These are phyloP conservation scores for Xerocomus nothofagi DNA, from an alignment of 1,284 basidiomycete species.

Conservation along the genomic window DNA sequence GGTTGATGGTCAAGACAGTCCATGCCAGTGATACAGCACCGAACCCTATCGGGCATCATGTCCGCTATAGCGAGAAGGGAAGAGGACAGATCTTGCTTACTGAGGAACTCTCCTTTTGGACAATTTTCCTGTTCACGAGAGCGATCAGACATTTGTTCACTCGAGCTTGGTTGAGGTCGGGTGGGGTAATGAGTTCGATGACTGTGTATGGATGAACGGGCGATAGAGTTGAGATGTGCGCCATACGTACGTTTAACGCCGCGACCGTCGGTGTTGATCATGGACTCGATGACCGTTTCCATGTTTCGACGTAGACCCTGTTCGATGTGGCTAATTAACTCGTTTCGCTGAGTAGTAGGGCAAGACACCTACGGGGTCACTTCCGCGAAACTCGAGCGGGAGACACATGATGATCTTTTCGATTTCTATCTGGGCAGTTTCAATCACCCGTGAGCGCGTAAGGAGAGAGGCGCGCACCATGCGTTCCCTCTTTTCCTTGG, in stretches of 20 bases:
- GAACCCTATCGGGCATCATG: slow-evolving; percentile 22
- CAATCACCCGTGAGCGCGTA: not conserved
- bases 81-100: slow-evolving; percentile 36
- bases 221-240: not conserved
- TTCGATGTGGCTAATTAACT: not conserved
- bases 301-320: slow-evolving; percentile 74
- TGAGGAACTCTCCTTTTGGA: slow-evolving; percentile 71
- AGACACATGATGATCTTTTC: slow-evolving; percentile 77
- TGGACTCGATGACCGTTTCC: slow-evolving; percentile 71
- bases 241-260: slow-evolving; percentile 55
- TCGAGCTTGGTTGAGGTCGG: slow-evolving; percentile 83
- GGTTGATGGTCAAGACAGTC: slow-evolving; percentile 22
- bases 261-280: slow-evolving; percentile 56
- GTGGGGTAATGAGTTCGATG: slow-evolving; percentile 73
- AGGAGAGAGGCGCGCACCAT: slow-evolving; percentile 44
- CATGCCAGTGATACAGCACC: slow-evolving; percentile 34
- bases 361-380: slow-evolving; percentile 64
- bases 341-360: not conserved
- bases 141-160: slow-evolving; percentile 94
- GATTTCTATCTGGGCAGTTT: slow-evolving; percentile 52
- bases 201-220: slow-evolving; percentile 47
- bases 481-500: slow-evolving; percentile 83
- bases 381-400: slow-evolving; percentile 89
- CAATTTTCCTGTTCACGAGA: slow-evolving; percentile 84
- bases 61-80: not conserved